Percentiles rank a stretch among this genome's conserved stretches.
Evolutionary conservation across 1,139 yeast genomes (phyloP).

Genomic region (Pichia sp.): DNA sequence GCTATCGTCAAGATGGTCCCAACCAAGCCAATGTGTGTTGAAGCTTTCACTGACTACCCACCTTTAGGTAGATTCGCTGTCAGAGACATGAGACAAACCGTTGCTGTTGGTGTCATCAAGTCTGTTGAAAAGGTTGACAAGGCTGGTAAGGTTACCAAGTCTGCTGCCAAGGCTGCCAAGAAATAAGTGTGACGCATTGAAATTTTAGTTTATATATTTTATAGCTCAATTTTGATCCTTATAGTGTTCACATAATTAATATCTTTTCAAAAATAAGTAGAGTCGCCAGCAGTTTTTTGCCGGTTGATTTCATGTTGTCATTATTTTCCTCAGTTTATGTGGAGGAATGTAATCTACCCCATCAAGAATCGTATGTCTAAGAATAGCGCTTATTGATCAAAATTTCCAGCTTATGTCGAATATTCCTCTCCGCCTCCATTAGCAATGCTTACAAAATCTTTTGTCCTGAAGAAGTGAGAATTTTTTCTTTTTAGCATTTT

Average conservation of each 20-base stretch:
- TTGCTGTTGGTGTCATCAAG: constrained; percentile 99
- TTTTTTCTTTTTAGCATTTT: neutral
- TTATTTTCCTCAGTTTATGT: too few relatives aligned
- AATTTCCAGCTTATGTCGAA: too few relatives aligned
- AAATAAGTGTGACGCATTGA: constrained; percentile 51
- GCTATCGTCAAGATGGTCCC: constrained; percentile 89
- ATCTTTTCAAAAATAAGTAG: neutral
- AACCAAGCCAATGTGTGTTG: constrained; percentile 97
- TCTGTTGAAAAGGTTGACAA: constrained; percentile 91
- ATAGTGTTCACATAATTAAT: constrained; percentile 4
- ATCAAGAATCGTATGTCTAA: too few relatives aligned
- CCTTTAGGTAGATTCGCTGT: constrained; percentile 99
- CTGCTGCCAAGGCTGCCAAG: constrained; percentile 98
- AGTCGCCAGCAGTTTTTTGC: too few relatives aligned
- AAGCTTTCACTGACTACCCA: constrained; percentile 95
- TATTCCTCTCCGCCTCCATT: too few relatives aligned
- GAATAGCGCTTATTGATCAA: too few relatives aligned
- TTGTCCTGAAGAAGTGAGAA: neutral
- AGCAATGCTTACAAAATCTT: too few relatives aligned
- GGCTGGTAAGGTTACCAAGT: constrained; percentile 98
- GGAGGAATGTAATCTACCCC: too few relatives aligned
- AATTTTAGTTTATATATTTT: neutral
- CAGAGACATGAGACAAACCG: constrained; percentile 99
- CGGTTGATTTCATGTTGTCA: too few relatives aligned
- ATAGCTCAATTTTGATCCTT: constrained; percentile 4